These are phyloP conservation scores for Oryza rufipogon DNA, from an alignment of 176 grass and related monocot genomes.

Conservation along the genomic window DNA sequence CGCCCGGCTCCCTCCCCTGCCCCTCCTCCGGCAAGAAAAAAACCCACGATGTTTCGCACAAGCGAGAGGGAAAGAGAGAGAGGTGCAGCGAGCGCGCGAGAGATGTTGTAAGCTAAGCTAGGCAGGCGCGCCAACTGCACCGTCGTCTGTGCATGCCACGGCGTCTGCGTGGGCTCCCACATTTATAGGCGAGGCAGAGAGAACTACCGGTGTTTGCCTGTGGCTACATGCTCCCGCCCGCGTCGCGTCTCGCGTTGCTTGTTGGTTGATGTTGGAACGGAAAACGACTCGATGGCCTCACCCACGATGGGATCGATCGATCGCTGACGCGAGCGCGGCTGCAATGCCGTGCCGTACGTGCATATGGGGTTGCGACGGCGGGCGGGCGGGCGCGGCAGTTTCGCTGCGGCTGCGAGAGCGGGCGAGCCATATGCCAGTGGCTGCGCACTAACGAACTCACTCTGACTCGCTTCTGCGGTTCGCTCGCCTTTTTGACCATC, in stretches of 20 bases:
- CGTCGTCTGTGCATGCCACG: slow-evolving; percentile 50
- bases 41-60: not conserved
- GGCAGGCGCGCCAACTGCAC: slow-evolving; percentile 24
- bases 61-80: not conserved
- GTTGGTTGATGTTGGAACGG: slow-evolving; percentile 3
- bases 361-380: not conserved
- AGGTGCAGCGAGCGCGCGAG: not conserved
- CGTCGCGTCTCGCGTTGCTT: not conserved
- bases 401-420: not conserved
- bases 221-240: not conserved
- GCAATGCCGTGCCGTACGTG: not conserved
- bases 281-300: not conserved
- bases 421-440: not conserved
- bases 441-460: not conserved
- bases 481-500: not conserved
- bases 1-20: too few species aligned
- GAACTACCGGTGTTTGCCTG: too few species aligned
- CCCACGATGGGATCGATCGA: not conserved
- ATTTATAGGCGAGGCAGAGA: slow-evolving; percentile 40
- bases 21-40: not conserved
- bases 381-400: not conserved
- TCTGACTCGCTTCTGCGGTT: not conserved
- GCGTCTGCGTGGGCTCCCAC: slow-evolving; percentile 25
- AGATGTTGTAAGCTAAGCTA: not conserved
- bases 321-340: not conserved